A percentile compares a stretch with the other conserved stretches of the same genome.
Evolutionary conservation across 768 basidiomycete species (phyloP).

Genomic region (Leucocoprinus birnbaumii): DNA sequence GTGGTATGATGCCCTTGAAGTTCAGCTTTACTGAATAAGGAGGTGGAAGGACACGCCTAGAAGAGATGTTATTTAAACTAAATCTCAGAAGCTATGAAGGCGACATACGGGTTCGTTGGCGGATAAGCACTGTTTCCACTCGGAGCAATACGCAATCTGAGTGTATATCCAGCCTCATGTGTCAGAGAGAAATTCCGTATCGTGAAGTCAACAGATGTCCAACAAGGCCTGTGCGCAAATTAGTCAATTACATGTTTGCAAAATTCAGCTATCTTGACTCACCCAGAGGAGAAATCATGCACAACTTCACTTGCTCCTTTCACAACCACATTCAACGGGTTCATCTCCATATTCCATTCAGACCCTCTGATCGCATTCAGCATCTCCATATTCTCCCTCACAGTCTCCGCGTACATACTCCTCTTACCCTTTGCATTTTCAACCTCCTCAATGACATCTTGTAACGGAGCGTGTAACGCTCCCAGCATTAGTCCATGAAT

Average conservation of each 20-base stretch:
- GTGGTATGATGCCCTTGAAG: constrained; percentile 55
- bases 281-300: constrained; percentile 77
- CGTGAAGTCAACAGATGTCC: constrained; percentile 48
- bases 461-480: constrained; percentile 64
- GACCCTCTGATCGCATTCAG: constrained; percentile 64
- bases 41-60: constrained; percentile 44
- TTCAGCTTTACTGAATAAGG: constrained; percentile 66
- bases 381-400: constrained; percentile 64
- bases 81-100: background rate
- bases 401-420: constrained; percentile 91
- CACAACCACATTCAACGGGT: constrained; percentile 61
- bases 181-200: constrained; percentile 75
- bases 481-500: constrained; percentile 63
- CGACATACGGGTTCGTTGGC: constrained; percentile 11
- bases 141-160: constrained; percentile 38
- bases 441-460: constrained; percentile 55
- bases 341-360: constrained; percentile 78
- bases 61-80: background rate
- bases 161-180: constrained; percentile 51
- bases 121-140: constrained; percentile 2
- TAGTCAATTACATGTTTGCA: background rate
- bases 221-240: constrained; percentile 45
- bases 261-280: too few species aligned
- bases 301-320: constrained; percentile 36
- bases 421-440: constrained; percentile 67